A percentile compares a stretch with the other conserved stretches of the same genome.
Evolutionary conservation across 2,329 filamentous ascomycete species (phyloP).

Genomic region (Cytospora piceicola): DNA sequence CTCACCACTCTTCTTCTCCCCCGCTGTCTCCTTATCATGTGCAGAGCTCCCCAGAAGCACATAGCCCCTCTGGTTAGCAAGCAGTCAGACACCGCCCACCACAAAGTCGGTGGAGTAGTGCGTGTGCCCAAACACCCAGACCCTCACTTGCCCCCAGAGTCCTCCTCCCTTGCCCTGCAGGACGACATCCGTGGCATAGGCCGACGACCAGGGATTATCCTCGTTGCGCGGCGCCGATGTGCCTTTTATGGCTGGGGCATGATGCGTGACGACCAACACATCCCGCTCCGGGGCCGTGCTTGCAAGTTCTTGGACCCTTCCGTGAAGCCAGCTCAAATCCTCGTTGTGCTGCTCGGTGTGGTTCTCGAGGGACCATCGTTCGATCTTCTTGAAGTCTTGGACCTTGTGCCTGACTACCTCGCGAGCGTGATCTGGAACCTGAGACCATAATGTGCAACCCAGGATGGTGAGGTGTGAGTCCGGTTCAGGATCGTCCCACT

Average conservation of each 20-base stretch:
- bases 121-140: conserved; percentile 55
- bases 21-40: not conserved
- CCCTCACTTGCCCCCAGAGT: conserved; percentile 35
- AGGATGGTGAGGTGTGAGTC: conserved; percentile 53
- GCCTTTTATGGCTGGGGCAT: conserved; percentile 53
- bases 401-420: conserved; percentile 52
- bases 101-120: conserved; percentile 47
- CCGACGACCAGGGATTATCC: conserved; percentile 50
- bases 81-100: conserved; percentile 42
- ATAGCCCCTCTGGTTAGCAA: conserved; percentile 53
- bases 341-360: conserved; percentile 42
- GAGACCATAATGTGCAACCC: conserved; percentile 63
- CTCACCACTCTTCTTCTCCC: not conserved
- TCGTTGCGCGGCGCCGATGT: conserved; percentile 55
- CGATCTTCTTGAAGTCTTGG: conserved; percentile 42
- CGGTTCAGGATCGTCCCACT: conserved; percentile 45
- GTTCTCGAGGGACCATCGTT: conserved; percentile 48
- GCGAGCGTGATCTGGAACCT: conserved; percentile 46
- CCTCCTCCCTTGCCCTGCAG: conserved; percentile 33
- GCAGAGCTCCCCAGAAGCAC: conserved; percentile 35
- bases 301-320: conserved; percentile 38
- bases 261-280: conserved; percentile 59
- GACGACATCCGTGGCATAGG: conserved; percentile 57
- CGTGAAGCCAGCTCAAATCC: conserved; percentile 56
- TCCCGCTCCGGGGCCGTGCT: conserved; percentile 30